A percentile compares a stretch with the other conserved stretches of the same genome.
These are phyloP conservation scores for Avena insularis DNA, from an alignment of 176 grass and related monocot species.

Conservation along the genomic window DNA sequence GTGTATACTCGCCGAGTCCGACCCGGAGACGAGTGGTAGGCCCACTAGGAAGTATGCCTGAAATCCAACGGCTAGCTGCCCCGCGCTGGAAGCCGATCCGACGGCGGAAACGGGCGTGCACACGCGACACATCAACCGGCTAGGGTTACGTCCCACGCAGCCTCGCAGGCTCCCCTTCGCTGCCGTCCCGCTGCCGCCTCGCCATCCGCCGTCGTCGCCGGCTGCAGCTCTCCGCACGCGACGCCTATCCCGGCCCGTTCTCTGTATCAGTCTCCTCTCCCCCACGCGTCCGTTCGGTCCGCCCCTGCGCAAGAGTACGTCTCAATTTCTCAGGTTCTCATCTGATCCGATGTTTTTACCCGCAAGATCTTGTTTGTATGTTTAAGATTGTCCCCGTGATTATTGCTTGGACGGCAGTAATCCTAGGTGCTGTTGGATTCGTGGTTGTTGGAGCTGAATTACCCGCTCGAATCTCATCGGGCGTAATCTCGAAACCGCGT, in stretches of 20 bases:
- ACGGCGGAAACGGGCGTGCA: neutral
- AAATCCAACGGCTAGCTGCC: neutral
- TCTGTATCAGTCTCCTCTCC: neutral
- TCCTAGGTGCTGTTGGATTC: neutral
- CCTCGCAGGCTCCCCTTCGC: neutral
- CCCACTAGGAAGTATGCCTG: neutral
- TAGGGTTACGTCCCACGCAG: conserved; percentile 6
- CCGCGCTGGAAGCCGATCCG: neutral
- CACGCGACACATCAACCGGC: neutral
- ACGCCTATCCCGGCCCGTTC: neutral
- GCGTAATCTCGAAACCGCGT: neutral
- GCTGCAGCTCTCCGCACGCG: neutral
- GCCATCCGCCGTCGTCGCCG: neutral
- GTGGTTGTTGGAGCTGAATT: conserved; percentile 2
- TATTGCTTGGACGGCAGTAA: neutral
- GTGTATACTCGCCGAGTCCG: neutral
- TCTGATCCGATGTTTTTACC: neutral
- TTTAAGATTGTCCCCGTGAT: neutral
- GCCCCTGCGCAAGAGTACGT: neutral
- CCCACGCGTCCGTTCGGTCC: too few species aligned
- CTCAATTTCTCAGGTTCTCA: conserved; percentile 22
- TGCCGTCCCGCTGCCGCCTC: neutral
- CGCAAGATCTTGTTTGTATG: neutral
- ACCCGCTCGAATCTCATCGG: neutral
- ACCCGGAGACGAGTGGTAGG: neutral